Base-by-base conservation (phyloP, 1,284 basidiomycete genomes). In the Apiotrichum domesticum region DNA sequence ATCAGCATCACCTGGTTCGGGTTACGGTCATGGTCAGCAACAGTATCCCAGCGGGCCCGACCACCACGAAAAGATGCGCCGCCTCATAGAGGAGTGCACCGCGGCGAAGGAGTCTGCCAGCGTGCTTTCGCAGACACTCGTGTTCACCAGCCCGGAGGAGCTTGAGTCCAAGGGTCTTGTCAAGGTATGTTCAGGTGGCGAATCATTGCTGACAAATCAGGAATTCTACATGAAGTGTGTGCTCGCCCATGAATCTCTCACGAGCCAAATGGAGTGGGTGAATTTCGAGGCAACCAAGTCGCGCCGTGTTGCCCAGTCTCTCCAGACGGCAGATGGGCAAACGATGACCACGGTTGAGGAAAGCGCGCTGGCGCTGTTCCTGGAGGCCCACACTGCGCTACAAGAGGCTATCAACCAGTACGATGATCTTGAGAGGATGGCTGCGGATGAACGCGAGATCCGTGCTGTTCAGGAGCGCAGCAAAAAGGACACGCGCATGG, bases 191-290 rank as follows among this genome's bases (percentile, higher is more conserved):
- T 13, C 11, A 7, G 13, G n/a, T 33, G 35, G 14, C 39, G 9
- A 11, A 29, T 13, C 21, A 3, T 21, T n/a, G 9, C 4, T 40
- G 8, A 13, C 40, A 29, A 1, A 4, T 21, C 7, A 76, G 73
- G 74, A 78, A 60, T 75, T 78, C 55, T 74, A 78, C 59, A 55
- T 61, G 4, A 72, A 74, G 48, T 73, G 73, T 54, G 68, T 78
- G 60, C 58, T 65, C 2, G 72, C 71, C 34, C 74, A 77, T 51
- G 72, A 76, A 39, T 68, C 72, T 11, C 63, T 79, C 43, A 70
- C 71, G 1, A 68, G 70, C 39, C 77, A 79, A 57, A 73, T 79
- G 65, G 72, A 70, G 32, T 79, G 78, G 78, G 78, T 77, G 1
- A 71, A 75, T 53, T 72, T 76, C 0, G 74, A 78, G 58, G 78